These are phyloP conservation scores for Chamaenerion angustifolium DNA, from an alignment of 345 rosid species.

Conservation along the genomic window DNA sequence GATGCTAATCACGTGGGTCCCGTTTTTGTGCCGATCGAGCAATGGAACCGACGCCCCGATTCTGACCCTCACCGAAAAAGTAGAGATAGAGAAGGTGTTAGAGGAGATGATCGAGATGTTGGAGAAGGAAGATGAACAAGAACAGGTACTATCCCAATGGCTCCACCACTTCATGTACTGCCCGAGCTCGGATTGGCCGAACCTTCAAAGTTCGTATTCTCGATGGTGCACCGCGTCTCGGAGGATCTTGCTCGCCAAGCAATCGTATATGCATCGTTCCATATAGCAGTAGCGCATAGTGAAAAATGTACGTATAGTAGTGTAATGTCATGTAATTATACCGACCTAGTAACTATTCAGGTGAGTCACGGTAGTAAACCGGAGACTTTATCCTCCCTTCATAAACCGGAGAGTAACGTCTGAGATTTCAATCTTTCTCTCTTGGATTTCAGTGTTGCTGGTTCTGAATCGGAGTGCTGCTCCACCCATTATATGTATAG, in stretches of 20 bases:
- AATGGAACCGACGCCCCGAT: constrained; percentile 56
- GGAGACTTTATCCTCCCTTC: no score
- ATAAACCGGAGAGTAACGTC: no score
- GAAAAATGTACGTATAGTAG: no score
- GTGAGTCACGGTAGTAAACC: no score
- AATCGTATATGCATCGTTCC: no score
- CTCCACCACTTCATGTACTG: constrained; percentile 61
- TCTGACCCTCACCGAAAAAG: constrained; percentile 33
- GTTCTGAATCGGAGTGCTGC: no score
- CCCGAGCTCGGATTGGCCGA: constrained; percentile 82
- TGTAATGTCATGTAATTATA: no score
- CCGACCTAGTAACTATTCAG: no score
- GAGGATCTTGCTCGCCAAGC: constrained; percentile 20
- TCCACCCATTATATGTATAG: no score
- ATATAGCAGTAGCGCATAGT: no score
- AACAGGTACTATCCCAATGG: constrained; percentile 68
- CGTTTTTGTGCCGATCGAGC: constrained; percentile 61
- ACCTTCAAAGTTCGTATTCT: constrained; percentile 44
- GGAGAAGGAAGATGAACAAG: constrained; percentile 44
- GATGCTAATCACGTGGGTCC: constrained; percentile 65
- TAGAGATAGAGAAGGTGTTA: constrained; percentile 41
- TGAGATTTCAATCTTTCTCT: no score
- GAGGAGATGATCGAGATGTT: constrained; percentile 48
- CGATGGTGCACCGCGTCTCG: constrained; percentile 74
- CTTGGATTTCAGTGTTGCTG: no score